These are phyloP conservation scores for Colletotrichum destructivum DNA, from an alignment of 2,329 filamentous ascomycete species.

Conservation along the genomic window DNA sequence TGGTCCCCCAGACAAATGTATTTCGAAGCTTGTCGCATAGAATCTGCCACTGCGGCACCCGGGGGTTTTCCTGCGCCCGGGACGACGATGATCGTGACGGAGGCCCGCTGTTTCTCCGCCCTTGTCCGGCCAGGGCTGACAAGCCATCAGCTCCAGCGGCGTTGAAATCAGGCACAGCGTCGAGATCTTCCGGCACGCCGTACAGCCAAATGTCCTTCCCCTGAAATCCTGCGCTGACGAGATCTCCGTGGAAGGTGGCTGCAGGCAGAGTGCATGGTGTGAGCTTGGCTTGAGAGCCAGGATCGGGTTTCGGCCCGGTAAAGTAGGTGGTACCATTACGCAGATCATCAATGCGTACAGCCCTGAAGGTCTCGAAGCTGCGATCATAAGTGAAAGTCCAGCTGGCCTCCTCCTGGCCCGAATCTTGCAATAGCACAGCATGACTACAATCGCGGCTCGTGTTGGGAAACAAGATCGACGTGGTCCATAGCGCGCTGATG, in stretches of 20 bases:
- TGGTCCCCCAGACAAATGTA: conserved; percentile 77
- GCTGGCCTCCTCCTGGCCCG: conserved; percentile 74
- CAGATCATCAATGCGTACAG: conserved; percentile 81
- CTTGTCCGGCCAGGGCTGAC: conserved; percentile 44
- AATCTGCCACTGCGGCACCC: conserved; percentile 78
- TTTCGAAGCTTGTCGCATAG: conserved; percentile 79
- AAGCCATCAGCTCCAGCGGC: conserved; percentile 49
- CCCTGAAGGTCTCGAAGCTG: conserved; percentile 83
- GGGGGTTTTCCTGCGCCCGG: conserved; percentile 53
- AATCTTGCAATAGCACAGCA: conserved; percentile 77
- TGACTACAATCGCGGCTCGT: conserved; percentile 85
- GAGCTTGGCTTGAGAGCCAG: conserved; percentile 69
- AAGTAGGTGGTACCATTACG: conserved; percentile 86
- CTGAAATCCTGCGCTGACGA: conserved; percentile 82
- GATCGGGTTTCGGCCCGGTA: conserved; percentile 74
- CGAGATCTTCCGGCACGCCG: conserved; percentile 81
- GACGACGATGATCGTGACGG: conserved; percentile 57
- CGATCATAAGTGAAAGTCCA: conserved; percentile 87
- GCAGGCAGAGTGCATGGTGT: conserved; percentile 79
- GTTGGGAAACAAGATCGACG: conserved; percentile 87
- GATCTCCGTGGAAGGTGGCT: conserved; percentile 77
- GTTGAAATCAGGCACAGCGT: conserved; percentile 67
- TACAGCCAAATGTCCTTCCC: conserved; percentile 84
- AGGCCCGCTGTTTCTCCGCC: conserved; percentile 59
- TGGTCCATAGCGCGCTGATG: conserved; percentile 85